Base-by-base conservation (phyloP, 2,329 filamentous ascomycete species). In the Ceratocystis lukuohia region DNA sequence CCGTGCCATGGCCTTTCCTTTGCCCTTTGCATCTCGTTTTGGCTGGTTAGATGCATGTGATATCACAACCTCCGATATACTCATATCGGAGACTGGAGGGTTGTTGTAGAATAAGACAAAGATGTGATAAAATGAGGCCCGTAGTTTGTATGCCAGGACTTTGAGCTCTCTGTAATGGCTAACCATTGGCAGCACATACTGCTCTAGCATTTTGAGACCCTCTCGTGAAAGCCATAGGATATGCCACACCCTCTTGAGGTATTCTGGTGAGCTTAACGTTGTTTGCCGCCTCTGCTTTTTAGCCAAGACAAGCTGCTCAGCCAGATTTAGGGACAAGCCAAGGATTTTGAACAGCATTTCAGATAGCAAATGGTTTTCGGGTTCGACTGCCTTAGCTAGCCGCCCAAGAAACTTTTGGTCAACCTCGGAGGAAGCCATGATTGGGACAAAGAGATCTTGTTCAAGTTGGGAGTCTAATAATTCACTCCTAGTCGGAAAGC, bases 191-290 rank as follows among this genome's bases (percentile, higher is more conserved):
- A 97, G 79, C 61, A 99, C 86, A 74, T 93, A 94, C 73, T 87
- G 82, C 72, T 97, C 91, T 8, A 96, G 80, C 75, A 97, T 89
- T 41, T 91, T 84, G 1, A 96, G 79, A 1, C 94, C 94, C 77
- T 99, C 94, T 41, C 92, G 84, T 1, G 93, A 89, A 65, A 99
- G 87, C 92, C 93, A 99, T 72, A 97, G 83, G 70, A 99, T 96
- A 75, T 96, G 91, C 72, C 83, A 76, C 64, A 96, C 91, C 30
- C 96, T 83, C 70, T 94, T 85, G 17, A 96, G 80, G 1, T 89
- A 90, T 70, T 89, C 87, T 1, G 89, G 89, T 69, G 89, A 84
- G 59, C 87, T 82, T n/a, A 87, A 85, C 5, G 84, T 84, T 71
- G 96, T 91, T n/a, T 91, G 81, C 69, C 86, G 86, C 53, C 91